Evolutionary conservation across 768 basidiomycete species (phyloP).

Genomic region (Xerocomus potaroensis): DNA sequence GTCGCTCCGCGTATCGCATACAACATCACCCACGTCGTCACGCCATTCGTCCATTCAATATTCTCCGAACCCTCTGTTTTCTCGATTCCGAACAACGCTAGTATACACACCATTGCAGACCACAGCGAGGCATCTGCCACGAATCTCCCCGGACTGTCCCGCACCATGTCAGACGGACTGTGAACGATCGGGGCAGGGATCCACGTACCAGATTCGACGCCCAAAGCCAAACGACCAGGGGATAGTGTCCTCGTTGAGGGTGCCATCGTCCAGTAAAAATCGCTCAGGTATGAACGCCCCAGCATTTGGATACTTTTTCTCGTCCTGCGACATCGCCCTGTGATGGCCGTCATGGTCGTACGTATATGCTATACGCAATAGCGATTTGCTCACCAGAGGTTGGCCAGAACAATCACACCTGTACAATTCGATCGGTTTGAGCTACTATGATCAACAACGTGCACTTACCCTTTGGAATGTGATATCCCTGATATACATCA

Average conservation of each 20-base stretch:
- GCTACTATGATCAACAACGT: too few species aligned
- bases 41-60: conserved; percentile 16
- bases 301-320: conserved; percentile 32
- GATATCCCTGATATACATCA: conserved; percentile 34
- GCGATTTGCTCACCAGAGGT: conserved; percentile 6
- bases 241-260: conserved; percentile 13
- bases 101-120: conserved; percentile 19
- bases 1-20: neutral
- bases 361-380: neutral
- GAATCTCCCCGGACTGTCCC: conserved; percentile 18
- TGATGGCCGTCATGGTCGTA: neutral
- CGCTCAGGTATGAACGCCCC: conserved; percentile 36
- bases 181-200: too few species aligned
- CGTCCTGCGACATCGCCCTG: conserved; percentile 41
- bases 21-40: conserved; percentile 4
- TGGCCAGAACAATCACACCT: conserved; percentile 11
- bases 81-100: conserved; percentile 16
- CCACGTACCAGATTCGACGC: conserved; percentile 17
- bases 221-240: conserved; percentile 20
- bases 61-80: conserved; percentile 14
- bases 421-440: neutral
- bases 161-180: too few species aligned
- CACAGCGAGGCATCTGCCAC: conserved; percentile 21
- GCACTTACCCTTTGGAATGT: conserved; percentile 27
- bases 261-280: conserved; percentile 25